These are phyloP conservation scores for Paraconiothyrium sp. DNA, from an alignment of 2,329 filamentous ascomycete species.

Conservation along the genomic window DNA sequence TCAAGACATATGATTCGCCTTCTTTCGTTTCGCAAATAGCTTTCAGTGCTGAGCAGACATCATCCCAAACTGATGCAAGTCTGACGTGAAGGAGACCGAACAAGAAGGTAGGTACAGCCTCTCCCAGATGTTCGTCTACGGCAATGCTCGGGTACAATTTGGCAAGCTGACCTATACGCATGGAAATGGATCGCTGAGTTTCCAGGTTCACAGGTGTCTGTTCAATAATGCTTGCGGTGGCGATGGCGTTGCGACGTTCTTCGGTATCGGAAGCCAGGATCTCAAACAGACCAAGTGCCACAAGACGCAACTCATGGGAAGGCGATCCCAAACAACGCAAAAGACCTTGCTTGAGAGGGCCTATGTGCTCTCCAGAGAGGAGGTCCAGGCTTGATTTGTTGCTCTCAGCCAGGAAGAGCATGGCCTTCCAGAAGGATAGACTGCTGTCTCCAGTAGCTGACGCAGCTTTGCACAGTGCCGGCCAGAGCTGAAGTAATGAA, in stretches of 20 bases:
- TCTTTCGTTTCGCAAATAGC: conserved; percentile 74
- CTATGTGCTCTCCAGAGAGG: conserved; percentile 65
- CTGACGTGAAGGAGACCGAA: conserved; percentile 91
- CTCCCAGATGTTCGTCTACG: conserved; percentile 71
- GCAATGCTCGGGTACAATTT: conserved; percentile 68
- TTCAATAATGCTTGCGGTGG: conserved; percentile 80
- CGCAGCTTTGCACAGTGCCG: conserved; percentile 71
- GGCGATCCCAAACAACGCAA: conserved; percentile 78
- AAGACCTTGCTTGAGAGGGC: conserved; percentile 70
- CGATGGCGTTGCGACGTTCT: conserved; percentile 62
- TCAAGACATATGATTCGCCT: conserved; percentile 77
- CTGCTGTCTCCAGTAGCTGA: conserved; percentile 69
- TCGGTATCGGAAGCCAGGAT: conserved; percentile 62
- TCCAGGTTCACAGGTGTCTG: conserved; percentile 80
- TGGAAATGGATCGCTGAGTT: conserved; percentile 78
- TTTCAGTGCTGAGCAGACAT: conserved; percentile 78
- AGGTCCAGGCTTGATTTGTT: conserved; percentile 62
- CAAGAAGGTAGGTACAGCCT: conserved; percentile 80
- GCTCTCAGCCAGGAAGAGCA: conserved; percentile 70
- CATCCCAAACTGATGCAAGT: conserved; percentile 87
- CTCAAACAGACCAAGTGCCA: conserved; percentile 76
- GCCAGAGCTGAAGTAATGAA: conserved; percentile 63
- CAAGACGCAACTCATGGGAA: conserved; percentile 77
- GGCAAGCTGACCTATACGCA: conserved; percentile 83
- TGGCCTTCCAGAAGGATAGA: conserved; percentile 43